Conservation (phyloP, 805 yeast genomes). For the Kluyveromyces wickerhamii region DNA sequence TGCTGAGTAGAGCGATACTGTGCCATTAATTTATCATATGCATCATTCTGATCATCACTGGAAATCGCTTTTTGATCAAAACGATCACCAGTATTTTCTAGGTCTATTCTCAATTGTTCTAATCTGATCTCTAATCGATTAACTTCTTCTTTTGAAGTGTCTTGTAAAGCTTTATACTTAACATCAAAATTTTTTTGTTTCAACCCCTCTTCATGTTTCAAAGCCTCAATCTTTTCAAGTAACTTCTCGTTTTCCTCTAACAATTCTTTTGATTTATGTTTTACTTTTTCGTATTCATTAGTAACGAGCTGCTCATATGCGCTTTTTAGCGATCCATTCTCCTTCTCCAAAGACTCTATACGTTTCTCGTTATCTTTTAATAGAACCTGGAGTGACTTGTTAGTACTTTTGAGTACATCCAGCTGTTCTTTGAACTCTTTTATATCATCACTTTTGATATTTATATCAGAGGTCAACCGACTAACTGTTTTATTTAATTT, state of each 20-base stretch:
- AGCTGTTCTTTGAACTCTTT: constrained; percentile 19
- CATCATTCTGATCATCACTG: constrained; percentile 30
- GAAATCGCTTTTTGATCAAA: constrained; percentile 21
- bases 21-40: constrained; percentile 35
- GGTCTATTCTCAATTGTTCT: constrained; percentile 56
- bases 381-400: constrained; percentile 18
- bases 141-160: constrained; percentile 38
- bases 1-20: constrained; percentile 53
- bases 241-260: constrained; percentile 1
- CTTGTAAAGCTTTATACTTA: constrained; percentile 20
- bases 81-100: constrained; percentile 35
- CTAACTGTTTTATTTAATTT: constrained; percentile 39
- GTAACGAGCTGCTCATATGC: constrained; percentile 25
- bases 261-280: constrained; percentile 16
- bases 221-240: background rate
- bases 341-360: constrained; percentile 15
- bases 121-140: constrained; percentile 57
- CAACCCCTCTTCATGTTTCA: constrained; percentile 28
- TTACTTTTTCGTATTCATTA: constrained; percentile 24
- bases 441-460: constrained; percentile 20
- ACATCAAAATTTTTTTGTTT: constrained; percentile 15
- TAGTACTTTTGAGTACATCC: constrained; percentile 18
- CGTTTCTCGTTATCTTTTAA: constrained; percentile 15
- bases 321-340: constrained; percentile 2
- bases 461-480: constrained; percentile 19